These are phyloP conservation scores for Neolentinus lepideus DNA, from an alignment of 1,284 basidiomycete genomes.

Conservation along the genomic window DNA sequence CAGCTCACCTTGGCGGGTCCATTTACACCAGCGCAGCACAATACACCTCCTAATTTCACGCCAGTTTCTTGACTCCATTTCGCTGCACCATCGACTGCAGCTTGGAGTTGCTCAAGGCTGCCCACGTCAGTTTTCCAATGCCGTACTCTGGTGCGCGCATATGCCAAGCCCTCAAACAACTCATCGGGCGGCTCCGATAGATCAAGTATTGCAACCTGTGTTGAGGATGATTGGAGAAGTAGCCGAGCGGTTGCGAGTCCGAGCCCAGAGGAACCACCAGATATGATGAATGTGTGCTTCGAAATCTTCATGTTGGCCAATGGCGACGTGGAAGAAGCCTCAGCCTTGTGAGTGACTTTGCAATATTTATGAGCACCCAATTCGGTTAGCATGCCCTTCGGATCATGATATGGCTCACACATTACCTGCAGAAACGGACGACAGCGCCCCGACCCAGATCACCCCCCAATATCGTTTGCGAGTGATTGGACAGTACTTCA, in stretches of 20 bases:
- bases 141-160: constrained; percentile 18
- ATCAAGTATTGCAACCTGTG: not conserved
- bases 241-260: not conserved
- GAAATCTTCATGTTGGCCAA: not conserved
- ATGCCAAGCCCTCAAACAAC: not conserved
- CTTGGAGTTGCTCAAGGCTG: constrained; percentile 8
- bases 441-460: too few relatives aligned
- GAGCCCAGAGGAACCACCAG: constrained; percentile 1
- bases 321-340: too few relatives aligned
- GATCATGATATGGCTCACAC: too few relatives aligned
- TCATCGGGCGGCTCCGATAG: not conserved
- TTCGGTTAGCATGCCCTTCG: too few relatives aligned
- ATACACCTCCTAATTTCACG: constrained; percentile 42
- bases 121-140: constrained; percentile 25
- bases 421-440: too few relatives aligned
- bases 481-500: too few relatives aligned
- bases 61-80: constrained; percentile 35
- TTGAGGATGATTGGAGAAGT: not conserved
- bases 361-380: too few relatives aligned
- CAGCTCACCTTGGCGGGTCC: constrained; percentile 26
- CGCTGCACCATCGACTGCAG: constrained; percentile 15
- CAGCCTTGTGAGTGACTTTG: too few relatives aligned
- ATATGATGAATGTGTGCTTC: not conserved
- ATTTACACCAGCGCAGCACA: constrained; percentile 47
- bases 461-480: too few relatives aligned